Base-by-base conservation (phyloP, 2,329 filamentous ascomycete species). In the Corynespora cassiicola region DNA sequence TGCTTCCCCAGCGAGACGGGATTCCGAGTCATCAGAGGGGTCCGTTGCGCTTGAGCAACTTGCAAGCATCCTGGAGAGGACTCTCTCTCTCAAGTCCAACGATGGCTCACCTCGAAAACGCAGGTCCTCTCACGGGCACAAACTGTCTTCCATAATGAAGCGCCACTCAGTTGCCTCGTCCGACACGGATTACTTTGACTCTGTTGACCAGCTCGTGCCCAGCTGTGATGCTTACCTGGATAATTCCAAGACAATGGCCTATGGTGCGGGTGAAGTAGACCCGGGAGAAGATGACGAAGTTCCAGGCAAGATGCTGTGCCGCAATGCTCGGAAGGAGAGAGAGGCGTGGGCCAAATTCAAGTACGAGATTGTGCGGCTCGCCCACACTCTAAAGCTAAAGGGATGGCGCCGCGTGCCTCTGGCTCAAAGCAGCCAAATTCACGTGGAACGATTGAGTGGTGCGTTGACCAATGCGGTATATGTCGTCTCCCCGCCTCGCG, bases 381-480 rank as follows among this genome's bases (percentile, higher is more conserved):
- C 89, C 0, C 94, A 97, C 66, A 99, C 94, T 0, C 75, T 99
- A 35, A 84, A 84, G 36, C 78, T 97, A 20, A 96, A 95, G 65
- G 90, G 92, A 7, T 99, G 94, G 94, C 83, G 91, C 36, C 84
- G 84, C 43, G 83, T 99, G 1, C 81, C 89, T 0, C 72, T 92
- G 34, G 86, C 88, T 8, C 75, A 76, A 47, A 87, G 86, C 50
- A 80, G 82, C 33, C 76, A 75, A 23, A 84, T 94, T 47, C 78
- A 78, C 2, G 86, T 94, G 5, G 80, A 88, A 67, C 80, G 88
- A 32, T 75, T 95, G 18, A 96, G 92, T 65, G 94, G 94, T 45
- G 94, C 94, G 7, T 72, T 99, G 52, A 99, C 94, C 14, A 99
- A 99, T 63, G 90, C 92, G 8, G 91, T 99, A 22, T 99, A 97